Evolutionary conservation across 257 asterid genomes (phyloP).

Genomic region (Voacanga thouarsii): DNA sequence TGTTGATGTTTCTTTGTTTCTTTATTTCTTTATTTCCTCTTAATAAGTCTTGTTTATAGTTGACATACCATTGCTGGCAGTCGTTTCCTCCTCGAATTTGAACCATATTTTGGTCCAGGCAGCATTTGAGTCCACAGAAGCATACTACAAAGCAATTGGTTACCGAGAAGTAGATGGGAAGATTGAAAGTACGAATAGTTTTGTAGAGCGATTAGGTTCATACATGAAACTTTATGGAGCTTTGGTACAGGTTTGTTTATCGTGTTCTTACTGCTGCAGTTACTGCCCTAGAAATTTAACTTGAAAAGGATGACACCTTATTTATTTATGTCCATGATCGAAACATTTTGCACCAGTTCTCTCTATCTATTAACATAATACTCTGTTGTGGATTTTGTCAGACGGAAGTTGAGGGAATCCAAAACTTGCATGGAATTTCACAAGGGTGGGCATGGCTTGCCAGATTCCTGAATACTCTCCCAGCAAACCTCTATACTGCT

Average conservation of each 20-base stretch:
- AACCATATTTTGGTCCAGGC: constrained; percentile 37
- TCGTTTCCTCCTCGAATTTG: not conserved
- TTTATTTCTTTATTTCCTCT: not conserved
- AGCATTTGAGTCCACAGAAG: constrained; percentile 49
- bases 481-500: constrained; percentile 76
- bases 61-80: not conserved
- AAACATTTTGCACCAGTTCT: not conserved
- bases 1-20: constrained; percentile 2
- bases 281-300: not conserved
- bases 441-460: constrained; percentile 98
- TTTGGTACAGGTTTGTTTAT: constrained; percentile 72
- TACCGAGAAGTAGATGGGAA: constrained; percentile 58
- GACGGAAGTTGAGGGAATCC: constrained; percentile 59
- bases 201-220: constrained; percentile 45
- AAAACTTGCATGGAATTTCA: constrained; percentile 62
- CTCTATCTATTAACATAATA: not conserved
- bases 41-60: not conserved
- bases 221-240: constrained; percentile 88
- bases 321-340: not conserved
- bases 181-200: constrained; percentile 55
- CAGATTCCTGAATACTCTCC: constrained; percentile 73
- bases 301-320: not conserved
- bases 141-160: constrained; percentile 69
- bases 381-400: constrained; percentile 24
- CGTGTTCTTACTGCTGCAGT: not conserved